Evolutionary conservation across 1,284 basidiomycete species (phyloP).

Genomic region (Pseudozyma flocculosa): DNA sequence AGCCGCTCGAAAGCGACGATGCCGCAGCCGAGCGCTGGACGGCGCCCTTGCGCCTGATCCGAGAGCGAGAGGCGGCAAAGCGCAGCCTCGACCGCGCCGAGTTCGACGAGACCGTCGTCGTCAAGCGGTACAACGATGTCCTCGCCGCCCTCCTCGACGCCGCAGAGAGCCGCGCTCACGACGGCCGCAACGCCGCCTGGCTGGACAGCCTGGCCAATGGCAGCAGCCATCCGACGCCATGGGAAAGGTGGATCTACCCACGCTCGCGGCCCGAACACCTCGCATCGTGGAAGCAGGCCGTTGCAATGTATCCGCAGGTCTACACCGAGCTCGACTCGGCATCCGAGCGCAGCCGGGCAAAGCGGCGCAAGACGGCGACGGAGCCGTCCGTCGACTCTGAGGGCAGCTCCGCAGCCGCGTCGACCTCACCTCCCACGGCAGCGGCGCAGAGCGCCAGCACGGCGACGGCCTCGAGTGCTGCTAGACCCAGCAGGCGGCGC

Average conservation of each 20-base stretch:
- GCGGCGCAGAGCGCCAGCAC: too few relatives aligned
- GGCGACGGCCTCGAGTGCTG: too few relatives aligned
- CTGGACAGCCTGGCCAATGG: constrained; percentile 16
- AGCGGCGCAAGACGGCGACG: constrained; percentile 4
- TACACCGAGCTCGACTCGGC: constrained; percentile 6
- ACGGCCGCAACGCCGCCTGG: constrained; percentile 15
- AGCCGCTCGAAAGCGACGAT: constrained; percentile 6
- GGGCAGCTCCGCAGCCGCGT: not conserved
- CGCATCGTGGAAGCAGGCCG: not conserved
- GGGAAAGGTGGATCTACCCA: constrained; percentile 30
- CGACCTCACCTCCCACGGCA: constrained; percentile 1
- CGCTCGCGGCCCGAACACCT: constrained; percentile 3
- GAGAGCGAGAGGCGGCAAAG: constrained; percentile 23
- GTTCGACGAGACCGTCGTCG: constrained; percentile 5
- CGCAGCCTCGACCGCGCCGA: constrained; percentile 14
- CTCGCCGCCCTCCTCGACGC: constrained; percentile 21
- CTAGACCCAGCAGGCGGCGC: constrained; percentile 12
- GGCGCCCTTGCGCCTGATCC: constrained; percentile 18
- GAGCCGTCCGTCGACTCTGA: constrained; percentile 18
- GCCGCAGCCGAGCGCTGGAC: not conserved
- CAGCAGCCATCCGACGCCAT: constrained; percentile 13
- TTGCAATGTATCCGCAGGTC: constrained; percentile 16
- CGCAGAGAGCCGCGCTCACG: constrained; percentile 20
- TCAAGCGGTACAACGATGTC: constrained; percentile 22
- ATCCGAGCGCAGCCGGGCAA: not conserved